Base-by-base conservation (phyloP, 2,329 filamentous ascomycete genomes). In the Sporothrix inflata region DNA sequence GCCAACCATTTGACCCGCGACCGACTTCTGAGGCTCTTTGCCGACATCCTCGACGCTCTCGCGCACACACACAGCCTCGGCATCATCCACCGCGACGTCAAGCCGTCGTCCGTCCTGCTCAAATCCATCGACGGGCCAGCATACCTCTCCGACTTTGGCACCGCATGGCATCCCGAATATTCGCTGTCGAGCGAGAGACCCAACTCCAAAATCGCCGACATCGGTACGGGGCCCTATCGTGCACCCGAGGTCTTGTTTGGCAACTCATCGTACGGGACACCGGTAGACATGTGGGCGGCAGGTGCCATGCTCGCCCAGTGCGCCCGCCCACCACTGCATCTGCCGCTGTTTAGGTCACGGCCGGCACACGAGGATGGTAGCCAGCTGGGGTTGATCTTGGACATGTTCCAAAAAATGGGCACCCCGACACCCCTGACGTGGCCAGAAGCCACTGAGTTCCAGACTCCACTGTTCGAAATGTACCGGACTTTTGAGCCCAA, bases 41-140 rank as follows among this genome's bases (percentile, higher is more conserved):
- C 73, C 12, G 90, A 94, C 76, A 78, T 96, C 7, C 92, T 98
- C 78, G 80, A 82, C 3, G 94, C 89, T 4, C 86, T 99, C 1
- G 83, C 82, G 1, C 86, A 92, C 76, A 84, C 98, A 1, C 96
- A 99, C 79, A 76, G 80, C 8, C 82, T 89, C 30, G 91, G 89
- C 8, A 94, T 99, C 72, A 91, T 99, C 71, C 96, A 99, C 80
- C 90, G 96, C 72, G 96, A 99, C 78, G 84, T 99, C 79, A 99
- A 99, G 78, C 96, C 96, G 0, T 94, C 94, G 0, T 97, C 97
- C 70, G 87, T 99, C 47, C 84, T 98, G 9, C 86, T 97, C 61
- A 83, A 86, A 55, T 89, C 90, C 0, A 83, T 87, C 0, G 83
- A 86, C 6, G 92, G 92, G 0, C 92, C 93, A 4, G 93, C 92